These are phyloP conservation scores for Linum lewisii DNA, from an alignment of 345 rosid genomes.

Conservation along the genomic window DNA sequence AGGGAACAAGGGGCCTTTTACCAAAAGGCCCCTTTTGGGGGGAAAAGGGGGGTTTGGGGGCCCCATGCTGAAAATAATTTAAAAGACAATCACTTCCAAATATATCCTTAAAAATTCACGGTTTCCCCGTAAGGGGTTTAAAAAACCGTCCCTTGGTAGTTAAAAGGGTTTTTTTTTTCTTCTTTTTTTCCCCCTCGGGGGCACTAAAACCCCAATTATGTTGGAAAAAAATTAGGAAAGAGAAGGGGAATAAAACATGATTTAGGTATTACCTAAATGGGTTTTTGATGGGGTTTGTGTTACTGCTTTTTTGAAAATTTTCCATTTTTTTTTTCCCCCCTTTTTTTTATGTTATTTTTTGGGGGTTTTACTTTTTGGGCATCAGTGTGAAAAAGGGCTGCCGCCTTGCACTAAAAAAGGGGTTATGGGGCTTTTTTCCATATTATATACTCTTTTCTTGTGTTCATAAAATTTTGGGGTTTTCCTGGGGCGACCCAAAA, in stretches of 20 bases:
- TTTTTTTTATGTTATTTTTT: slow-evolving; percentile 3
- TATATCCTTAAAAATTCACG: neutral
- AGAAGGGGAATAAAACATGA: neutral
- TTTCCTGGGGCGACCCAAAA: slow-evolving; percentile 68
- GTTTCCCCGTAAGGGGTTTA: neutral
- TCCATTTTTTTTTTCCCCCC: neutral
- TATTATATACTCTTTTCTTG: slow-evolving; percentile 76
- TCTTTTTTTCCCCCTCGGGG: neutral
- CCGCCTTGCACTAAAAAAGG: slow-evolving; percentile 75
- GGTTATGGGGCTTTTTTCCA: slow-evolving; percentile 75
- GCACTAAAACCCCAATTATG: neutral
- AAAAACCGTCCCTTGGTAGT: neutral
- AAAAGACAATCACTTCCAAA: neutral
- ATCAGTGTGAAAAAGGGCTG: slow-evolving; percentile 89
- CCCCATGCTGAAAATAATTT: slow-evolving; percentile 1
- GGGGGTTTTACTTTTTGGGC: slow-evolving; percentile 5
- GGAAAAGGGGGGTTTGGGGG: slow-evolving; percentile 77
- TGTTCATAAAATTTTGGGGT: slow-evolving; percentile 66
- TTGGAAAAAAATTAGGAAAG: neutral
- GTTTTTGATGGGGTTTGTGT: neutral
- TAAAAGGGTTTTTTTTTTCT: too few species aligned
- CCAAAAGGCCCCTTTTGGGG: slow-evolving; percentile 98
- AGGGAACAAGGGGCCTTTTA: slow-evolving; percentile 58
- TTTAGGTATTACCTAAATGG: neutral
- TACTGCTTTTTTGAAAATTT: neutral